Evolutionary conservation across 306 rosid genomes (phyloP).

Genomic region (Rubus parviflorus): DNA sequence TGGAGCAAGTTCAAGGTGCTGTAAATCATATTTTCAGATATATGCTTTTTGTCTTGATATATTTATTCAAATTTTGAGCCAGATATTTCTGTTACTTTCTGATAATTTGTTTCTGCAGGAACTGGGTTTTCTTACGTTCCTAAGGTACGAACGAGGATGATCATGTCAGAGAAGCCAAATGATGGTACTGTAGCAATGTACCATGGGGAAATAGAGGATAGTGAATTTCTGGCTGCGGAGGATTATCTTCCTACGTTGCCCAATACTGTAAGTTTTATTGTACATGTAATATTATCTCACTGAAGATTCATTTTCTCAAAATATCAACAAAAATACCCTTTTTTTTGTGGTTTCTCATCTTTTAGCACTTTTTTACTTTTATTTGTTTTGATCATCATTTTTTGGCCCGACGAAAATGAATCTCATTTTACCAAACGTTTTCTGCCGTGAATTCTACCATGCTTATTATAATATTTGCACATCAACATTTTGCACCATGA

Average conservation of each 20-base stretch:
- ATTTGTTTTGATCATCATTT: neutral
- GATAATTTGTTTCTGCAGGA: conserved; percentile 54
- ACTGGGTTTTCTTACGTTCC: conserved; percentile 42
- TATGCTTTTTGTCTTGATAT: neutral
- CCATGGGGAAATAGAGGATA: conserved; percentile 64
- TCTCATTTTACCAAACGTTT: neutral
- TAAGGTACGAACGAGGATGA: conserved; percentile 60
- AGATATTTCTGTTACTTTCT: neutral
- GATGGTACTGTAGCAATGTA: conserved; percentile 91
- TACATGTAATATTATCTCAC: neutral
- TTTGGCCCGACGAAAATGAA: neutral
- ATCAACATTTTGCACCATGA: neutral
- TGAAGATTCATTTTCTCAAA: neutral
- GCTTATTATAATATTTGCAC: neutral
- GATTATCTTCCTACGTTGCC: conserved; percentile 85
- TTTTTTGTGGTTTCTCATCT: neutral
- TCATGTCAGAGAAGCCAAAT: conserved; percentile 79
- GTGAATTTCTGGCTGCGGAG: conserved; percentile 52
- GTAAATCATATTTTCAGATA: conserved; percentile 17
- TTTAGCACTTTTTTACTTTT: neutral
- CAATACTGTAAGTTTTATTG: conserved; percentile 69
- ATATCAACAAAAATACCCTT: neutral
- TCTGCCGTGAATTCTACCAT: neutral
- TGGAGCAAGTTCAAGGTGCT: conserved; percentile 71
- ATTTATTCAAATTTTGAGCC: neutral